Evolutionary conservation across 192 early-diverging fungal genomes (phyloP), one percentile per base, ranked within the genome.

Genomic region (Irineochytrium annulatum): DNA sequence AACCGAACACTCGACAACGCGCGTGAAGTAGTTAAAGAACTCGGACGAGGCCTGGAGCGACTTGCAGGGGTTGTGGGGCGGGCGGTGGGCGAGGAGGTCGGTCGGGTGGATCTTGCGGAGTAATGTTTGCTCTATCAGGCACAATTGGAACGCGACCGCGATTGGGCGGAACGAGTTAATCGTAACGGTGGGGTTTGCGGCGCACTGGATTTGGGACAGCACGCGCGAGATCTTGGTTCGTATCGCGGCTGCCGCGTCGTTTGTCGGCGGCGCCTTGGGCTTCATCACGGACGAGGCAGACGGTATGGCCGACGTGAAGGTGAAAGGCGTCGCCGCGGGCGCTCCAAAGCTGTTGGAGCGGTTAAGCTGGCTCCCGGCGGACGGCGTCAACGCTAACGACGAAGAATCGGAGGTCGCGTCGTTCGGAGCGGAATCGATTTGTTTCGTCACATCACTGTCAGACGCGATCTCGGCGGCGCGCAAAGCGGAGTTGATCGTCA

Each of bases 1-100:
- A 27, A 91, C 83, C 0, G 89, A 79, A 60, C 77, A 79, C 63
- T 91, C 89, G 30, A 91, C 78, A 27, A 86, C 54, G 11, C 87
- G 75, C n/a, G 88, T 86, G 5, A 89, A 52, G 59, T 86, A 89
- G 59, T 91, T 91, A 81, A 91, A 91, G 69, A 87, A 87, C 53
- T 89, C 88, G 16, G 89, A 81, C 14, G 77, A 80, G 0, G 79
- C 80, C 28, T 80, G 81, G 8, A 91, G 77, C 1, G 73, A 70
- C n/a, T 73, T 69, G 43, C 84, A 73, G 0, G 86, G 86, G 22
- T 74, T 65, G 22, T 81, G 77, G 0, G 87, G 73, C 1, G 82
- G 83, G 58, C 64, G 55, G 61, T 91, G 87, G 1, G 62, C 55
- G 14, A 87, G 34, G 2, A 91, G 58, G 24, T 87, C 78, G 2